These are phyloP conservation scores for Aspergillus biplanus DNA, from an alignment of 495 filamentous ascomycete species.

Conservation along the genomic window DNA sequence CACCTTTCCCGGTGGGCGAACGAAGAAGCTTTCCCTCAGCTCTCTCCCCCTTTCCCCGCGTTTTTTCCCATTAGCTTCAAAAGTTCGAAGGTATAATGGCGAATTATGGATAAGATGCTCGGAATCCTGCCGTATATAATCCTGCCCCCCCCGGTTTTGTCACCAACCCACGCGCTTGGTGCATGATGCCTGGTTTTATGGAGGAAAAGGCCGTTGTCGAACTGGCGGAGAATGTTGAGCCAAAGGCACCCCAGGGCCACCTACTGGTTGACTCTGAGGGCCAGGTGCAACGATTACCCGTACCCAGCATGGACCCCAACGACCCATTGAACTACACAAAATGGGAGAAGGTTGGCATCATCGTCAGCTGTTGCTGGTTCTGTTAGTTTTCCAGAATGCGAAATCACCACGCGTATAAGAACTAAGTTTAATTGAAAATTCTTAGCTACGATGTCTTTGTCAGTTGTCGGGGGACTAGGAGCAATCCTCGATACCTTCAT, in stretches of 20 bases:
- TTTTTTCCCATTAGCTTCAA: background rate
- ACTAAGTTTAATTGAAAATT: background rate
- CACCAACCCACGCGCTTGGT: background rate
- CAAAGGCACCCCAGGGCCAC: slow-evolving; percentile 9
- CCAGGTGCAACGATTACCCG: slow-evolving; percentile 31
- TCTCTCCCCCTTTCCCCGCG: background rate
- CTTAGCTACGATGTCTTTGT: slow-evolving; percentile 39
- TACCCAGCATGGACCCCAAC: slow-evolving; percentile 40
- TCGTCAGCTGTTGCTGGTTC: slow-evolving; percentile 43
- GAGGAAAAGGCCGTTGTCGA: slow-evolving; percentile 29
- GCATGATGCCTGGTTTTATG: background rate
- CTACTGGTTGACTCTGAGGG: slow-evolving; percentile 31
- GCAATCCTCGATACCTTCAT: slow-evolving; percentile 36
- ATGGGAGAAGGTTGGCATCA: slow-evolving; percentile 38
- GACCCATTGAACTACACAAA: slow-evolving; percentile 39
- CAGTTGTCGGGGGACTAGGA: slow-evolving; percentile 37
- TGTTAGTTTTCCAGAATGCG: slow-evolving; percentile 29
- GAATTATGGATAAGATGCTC: background rate
- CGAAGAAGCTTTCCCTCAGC: background rate
- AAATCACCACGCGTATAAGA: background rate
- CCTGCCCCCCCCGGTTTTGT: background rate
- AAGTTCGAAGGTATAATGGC: background rate
- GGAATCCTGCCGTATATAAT: background rate
- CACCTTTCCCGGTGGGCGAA: background rate
- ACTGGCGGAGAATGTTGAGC: slow-evolving; percentile 28